Conservation (phyloP, 345 rosid species). For the Camelina hispida region DNA sequence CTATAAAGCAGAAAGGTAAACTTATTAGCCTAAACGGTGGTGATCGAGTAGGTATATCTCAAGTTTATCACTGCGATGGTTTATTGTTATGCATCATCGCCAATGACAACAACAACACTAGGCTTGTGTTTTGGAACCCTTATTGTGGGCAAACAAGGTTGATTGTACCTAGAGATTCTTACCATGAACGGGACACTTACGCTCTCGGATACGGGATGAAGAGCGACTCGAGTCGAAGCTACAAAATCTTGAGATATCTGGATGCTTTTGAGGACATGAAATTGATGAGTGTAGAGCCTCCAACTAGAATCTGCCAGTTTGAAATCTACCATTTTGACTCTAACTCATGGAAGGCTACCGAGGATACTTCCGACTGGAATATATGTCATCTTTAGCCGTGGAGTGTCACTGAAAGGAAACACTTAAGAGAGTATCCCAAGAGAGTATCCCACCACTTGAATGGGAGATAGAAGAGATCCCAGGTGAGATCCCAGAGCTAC, state of each 20-base stretch:
- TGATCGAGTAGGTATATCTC: no score
- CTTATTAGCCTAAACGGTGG: background rate
- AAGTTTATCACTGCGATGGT: background rate
- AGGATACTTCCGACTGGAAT: background rate
- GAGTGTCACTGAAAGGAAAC: slow-evolving; percentile 5
- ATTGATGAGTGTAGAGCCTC: background rate
- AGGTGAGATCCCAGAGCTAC: no score
- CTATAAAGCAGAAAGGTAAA: background rate
- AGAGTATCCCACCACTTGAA: background rate
- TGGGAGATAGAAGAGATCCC: background rate
- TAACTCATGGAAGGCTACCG: background rate
- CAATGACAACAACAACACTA: background rate
- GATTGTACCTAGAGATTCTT: background rate
- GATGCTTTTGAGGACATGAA: no score
- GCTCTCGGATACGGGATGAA: slow-evolving; percentile 8
- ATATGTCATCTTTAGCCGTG: accelerated
- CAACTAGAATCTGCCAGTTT: background rate
- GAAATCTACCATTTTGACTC: background rate
- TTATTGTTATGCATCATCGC: slow-evolving; percentile 28
- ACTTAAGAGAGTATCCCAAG: no score
- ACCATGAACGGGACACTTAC: accelerated
- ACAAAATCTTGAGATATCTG: slow-evolving; percentile 2
- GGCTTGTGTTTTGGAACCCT: slow-evolving; percentile 20
- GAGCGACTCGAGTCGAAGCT: no score
- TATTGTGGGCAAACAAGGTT: background rate